A percentile compares a stretch with the other conserved stretches of the same genome.
phyloP scores from a whole-genome alignment of 805 yeast genomes.

The Lipomyces starkeyi region DNA sequence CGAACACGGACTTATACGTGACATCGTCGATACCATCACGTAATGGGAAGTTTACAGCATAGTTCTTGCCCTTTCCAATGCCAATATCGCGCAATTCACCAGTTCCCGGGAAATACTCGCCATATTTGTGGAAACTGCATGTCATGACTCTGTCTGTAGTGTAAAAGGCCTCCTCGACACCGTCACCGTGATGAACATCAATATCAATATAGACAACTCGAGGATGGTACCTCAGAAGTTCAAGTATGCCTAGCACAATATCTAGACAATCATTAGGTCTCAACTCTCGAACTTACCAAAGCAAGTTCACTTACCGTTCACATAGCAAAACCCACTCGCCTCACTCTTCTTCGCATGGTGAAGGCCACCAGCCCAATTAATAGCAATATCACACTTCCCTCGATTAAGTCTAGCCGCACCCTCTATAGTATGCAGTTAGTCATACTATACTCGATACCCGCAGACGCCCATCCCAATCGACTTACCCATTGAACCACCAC shows the following conservation, averaged over 20 bases:
- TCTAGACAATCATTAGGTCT: slow-evolving; percentile 50
- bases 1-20: slow-evolving; percentile 77
- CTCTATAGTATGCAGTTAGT: slow-evolving; percentile 39
- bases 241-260: slow-evolving; percentile 85
- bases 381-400: slow-evolving; percentile 91
- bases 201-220: slow-evolving; percentile 92
- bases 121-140: slow-evolving; percentile 92
- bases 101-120: slow-evolving; percentile 97
- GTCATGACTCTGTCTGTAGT: slow-evolving; percentile 96
- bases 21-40: slow-evolving; percentile 96
- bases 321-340: slow-evolving; percentile 94
- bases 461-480: not conserved
- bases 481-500: slow-evolving; percentile 88
- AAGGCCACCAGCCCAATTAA: slow-evolving; percentile 95
- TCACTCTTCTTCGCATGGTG: slow-evolving; percentile 96
- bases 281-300: not conserved
- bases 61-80: slow-evolving; percentile 85
- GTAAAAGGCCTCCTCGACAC: slow-evolving; percentile 96
- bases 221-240: slow-evolving; percentile 85
- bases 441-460: not conserved
- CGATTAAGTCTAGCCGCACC: slow-evolving; percentile 88
- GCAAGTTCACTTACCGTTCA: slow-evolving; percentile 53
- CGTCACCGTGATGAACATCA: slow-evolving; percentile 97
- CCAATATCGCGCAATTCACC: slow-evolving; percentile 92
- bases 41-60: slow-evolving; percentile 87